Base-by-base conservation (phyloP, 1,284 basidiomycete species). In the Papiliotrema fonsecae region DNA sequence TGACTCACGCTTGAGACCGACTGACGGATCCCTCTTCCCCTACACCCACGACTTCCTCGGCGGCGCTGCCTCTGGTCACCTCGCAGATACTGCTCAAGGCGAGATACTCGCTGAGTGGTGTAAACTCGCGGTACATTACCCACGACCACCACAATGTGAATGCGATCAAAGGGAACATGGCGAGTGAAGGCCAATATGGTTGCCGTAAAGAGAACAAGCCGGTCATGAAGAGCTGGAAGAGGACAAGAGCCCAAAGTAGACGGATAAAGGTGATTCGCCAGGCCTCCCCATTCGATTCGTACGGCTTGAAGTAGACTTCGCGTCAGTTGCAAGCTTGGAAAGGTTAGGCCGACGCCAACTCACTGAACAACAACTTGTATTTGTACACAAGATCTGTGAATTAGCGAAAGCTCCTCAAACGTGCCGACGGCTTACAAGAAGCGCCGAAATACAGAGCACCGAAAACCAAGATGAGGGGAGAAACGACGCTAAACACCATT, bases 371-470 rank as follows among this genome's bases (percentile, higher is more conserved):
- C 2, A 97, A 79, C 68, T 97, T 94, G 76, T 97, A 97, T 77
- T 98, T 98, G 81, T 94, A 97, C 3, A 97, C 91, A 4, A 96
- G 78, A 64, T 93, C 70, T 72, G 49, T 6, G 7, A 7, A 44
- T 46, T 22, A 56, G 50, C 40, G 40, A 26, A 30, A 62, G 19
- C 66, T 16, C 32, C 19, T 19, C 31, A 45, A 51, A 72, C 26
- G 19, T 49, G 42, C 21, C 2, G 0, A 6, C 5, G 10, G 3
- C 31, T 67, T 49, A 74, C 72, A 98, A 2, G 82, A 89, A 44
- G 88, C 78, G 10, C 90, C 93, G 66, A 98, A 98, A 74, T 98
- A 98, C 34, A 94, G 76, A 0, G 92, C 87, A 9, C 92, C 91
- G 63, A 98, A 98, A 21, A 96, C 80, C 46, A 96, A 79, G 63